Percentiles rank a stretch among this genome's conserved stretches.
Evolutionary conservation across 495 filamentous ascomycete genomes (phyloP).

Genomic region (Alectoria sarmentosa): DNA sequence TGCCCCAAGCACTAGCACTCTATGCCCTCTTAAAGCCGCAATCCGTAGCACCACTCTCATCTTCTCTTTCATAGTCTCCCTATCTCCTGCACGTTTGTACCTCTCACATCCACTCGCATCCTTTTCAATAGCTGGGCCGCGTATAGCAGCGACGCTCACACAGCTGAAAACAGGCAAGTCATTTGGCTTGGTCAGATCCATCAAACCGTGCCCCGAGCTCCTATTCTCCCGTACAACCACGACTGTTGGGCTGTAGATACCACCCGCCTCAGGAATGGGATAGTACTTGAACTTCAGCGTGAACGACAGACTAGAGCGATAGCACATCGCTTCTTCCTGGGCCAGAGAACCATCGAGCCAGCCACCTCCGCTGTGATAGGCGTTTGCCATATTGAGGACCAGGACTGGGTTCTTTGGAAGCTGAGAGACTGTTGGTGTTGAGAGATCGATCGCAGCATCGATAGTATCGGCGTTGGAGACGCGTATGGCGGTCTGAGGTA

Average conservation of each 20-base stretch:
- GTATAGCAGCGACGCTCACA: constrained; percentile 50
- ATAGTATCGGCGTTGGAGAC: constrained; percentile 73
- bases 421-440: constrained; percentile 1
- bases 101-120: constrained; percentile 17
- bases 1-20: constrained; percentile 54
- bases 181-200: constrained; percentile 31
- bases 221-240: constrained; percentile 45
- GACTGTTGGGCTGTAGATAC: constrained; percentile 54
- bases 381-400: constrained; percentile 57
- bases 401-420: constrained; percentile 35
- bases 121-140: constrained; percentile 37
- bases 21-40: constrained; percentile 44
- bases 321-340: constrained; percentile 62
- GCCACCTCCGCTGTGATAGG: constrained; percentile 45
- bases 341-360: constrained; percentile 48
- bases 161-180: constrained; percentile 48
- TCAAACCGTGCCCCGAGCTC: constrained; percentile 35
- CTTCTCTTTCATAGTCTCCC: constrained; percentile 48
- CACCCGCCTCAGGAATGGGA: constrained; percentile 43
- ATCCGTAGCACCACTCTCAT: constrained; percentile 52
- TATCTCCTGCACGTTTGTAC: constrained; percentile 36
- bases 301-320: constrained; percentile 49
- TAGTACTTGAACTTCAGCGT: constrained; percentile 50
- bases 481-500: constrained; percentile 29
- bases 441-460: constrained; percentile 56